These are phyloP conservation scores for Rhododendron kiyosumense DNA, from an alignment of 148 eudicot genomes.

Conservation along the genomic window DNA sequence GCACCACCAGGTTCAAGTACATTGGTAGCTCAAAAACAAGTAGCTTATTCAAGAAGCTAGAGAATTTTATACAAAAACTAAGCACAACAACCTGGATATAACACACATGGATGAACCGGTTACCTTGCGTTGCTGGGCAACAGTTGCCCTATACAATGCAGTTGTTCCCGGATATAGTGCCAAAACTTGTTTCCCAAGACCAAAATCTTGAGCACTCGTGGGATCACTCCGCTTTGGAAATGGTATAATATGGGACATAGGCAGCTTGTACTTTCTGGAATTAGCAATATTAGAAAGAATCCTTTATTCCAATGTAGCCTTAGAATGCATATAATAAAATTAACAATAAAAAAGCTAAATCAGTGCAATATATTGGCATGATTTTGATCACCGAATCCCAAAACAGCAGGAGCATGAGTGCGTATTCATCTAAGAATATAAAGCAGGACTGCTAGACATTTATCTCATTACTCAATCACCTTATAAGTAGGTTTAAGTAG, in stretches of 20 bases:
- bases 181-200: conserved; percentile 73
- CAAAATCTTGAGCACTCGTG: conserved; percentile 63
- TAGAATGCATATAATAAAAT: background rate
- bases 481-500: background rate
- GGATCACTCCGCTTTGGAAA: conserved; percentile 81
- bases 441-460: background rate
- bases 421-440: background rate
- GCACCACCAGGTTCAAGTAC: background rate
- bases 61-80: background rate
- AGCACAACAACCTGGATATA: background rate
- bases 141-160: conserved; percentile 95
- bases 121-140: conserved; percentile 86
- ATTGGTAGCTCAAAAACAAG: background rate
- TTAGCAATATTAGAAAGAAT: background rate
- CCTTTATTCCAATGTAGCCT: background rate
- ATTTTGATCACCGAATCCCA: background rate
- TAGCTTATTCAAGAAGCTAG: background rate
- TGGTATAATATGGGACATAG: conserved; percentile 78
- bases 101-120: background rate
- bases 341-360: background rate
- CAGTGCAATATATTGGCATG: background rate
- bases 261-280: conserved; percentile 81
- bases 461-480: background rate
- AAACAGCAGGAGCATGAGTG: background rate
- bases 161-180: conserved; percentile 97